Evolutionary conservation across 441 rosid genomes (phyloP).

Genomic region (Syzygium malaccense): DNA sequence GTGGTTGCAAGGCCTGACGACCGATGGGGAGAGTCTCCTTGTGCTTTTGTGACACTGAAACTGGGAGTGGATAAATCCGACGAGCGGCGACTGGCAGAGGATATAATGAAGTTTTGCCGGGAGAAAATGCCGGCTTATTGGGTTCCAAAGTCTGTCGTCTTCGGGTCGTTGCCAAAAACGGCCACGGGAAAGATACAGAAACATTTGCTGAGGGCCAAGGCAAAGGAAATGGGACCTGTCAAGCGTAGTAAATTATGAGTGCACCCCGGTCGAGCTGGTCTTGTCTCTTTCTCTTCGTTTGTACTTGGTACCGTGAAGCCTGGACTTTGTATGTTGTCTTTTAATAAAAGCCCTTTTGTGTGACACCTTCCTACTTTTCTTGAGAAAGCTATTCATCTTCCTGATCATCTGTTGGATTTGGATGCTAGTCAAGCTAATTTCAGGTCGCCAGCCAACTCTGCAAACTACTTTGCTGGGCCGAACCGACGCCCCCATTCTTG

Average conservation of each 20-base stretch:
- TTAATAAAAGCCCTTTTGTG: neutral
- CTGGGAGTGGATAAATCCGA: conserved; percentile 33
- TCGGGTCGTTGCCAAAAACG: conserved; percentile 78
- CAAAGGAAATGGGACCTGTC: conserved; percentile 67
- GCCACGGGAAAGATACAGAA: conserved; percentile 94
- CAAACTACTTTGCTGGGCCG: neutral
- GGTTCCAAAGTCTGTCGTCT: conserved; percentile 79
- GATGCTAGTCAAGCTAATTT: neutral
- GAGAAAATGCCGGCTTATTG: conserved; percentile 71
- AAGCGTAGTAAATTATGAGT: conserved; percentile 50
- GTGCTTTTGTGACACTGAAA: conserved; percentile 74
- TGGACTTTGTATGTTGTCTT: neutral
- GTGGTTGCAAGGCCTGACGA: conserved; percentile 84
- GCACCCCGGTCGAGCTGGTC: neutral
- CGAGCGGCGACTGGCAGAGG: conserved; percentile 35
- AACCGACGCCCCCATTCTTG: neutral
- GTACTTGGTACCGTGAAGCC: neutral
- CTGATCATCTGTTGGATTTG: neutral
- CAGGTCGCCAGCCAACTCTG: neutral
- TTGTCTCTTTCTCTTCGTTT: neutral
- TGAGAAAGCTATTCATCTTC: neutral
- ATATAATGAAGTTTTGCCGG: conserved; percentile 55
- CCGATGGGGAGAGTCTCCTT: conserved; percentile 88
- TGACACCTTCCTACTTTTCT: neutral
- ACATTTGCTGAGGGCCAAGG: conserved; percentile 64